Base-by-base conservation (phyloP, 2,329 filamentous ascomycete species). In the Calcarisporium arbuscula region DNA sequence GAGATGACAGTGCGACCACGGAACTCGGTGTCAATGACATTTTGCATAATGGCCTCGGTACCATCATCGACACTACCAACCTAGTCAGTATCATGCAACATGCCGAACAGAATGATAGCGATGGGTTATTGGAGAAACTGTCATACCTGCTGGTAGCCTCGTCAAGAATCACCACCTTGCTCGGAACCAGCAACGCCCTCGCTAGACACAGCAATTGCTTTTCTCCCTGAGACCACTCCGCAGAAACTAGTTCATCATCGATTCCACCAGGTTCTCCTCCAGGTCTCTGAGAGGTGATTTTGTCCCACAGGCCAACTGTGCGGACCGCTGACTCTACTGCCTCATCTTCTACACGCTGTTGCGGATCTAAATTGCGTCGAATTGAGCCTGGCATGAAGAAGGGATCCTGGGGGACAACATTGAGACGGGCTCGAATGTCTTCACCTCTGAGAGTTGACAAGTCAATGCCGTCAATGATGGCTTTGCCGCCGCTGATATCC, bases 1-100 rank as follows among this genome's bases (percentile, higher is more conserved):
- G 58, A 51, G n/a, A 67, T 54, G 12, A 82, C 65, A 0, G 79
- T 82, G 40, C 72, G 69, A 1, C 50, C 41, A 5, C 39, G 42
- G 23, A 64, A 62, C 26, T 58, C 50, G 2, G 45, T 39, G 5
- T 40, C 40, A 14, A 63, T 50, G 8, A 60, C 43, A 2, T 48
- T 42, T 28, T 58, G 53, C 40, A 63, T 59, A 11, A 48, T 40
- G 5, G 45, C 41, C 28, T 60, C 56, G 0, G 55, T 56, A 9
- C 52, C 50, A 3, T 44, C 35, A 32, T 62, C 60, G 6, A 62
- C 52, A 6, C 53, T 60, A 16, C 9, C n/a, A 27, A n/a, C n/a
- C n/a, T n/a, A 3, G 5, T n/a, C 3, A 2, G n/a, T 22, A 30
- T n/a, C n/a, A n/a, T n/a, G n/a, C n/a, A n/a, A n/a, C n/a, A n/a